Evolutionary conservation across 345 rosid species (phyloP).

Genomic region (Dimocarpus longan): DNA sequence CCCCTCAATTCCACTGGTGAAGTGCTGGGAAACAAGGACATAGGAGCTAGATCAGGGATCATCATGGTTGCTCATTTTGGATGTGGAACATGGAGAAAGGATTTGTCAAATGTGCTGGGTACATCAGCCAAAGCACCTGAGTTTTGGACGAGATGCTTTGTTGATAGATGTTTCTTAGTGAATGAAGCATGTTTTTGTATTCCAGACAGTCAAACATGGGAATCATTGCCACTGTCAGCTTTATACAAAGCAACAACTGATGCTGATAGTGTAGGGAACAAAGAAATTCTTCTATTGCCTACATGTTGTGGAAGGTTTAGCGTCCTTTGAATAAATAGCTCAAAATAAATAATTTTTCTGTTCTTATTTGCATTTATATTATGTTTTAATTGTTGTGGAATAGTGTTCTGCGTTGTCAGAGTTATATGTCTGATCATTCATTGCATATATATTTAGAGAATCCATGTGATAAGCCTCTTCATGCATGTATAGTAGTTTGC

Average conservation of each 20-base stretch:
- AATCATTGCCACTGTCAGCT: conserved; percentile 63
- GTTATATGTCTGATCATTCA: not conserved
- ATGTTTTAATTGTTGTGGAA: not conserved
- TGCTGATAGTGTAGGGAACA: conserved; percentile 38
- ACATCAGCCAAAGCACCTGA: conserved; percentile 35
- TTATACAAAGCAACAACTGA: conserved; percentile 46
- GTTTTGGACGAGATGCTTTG: conserved; percentile 72
- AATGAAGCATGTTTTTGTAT: conserved; percentile 69
- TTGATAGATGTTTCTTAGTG: conserved; percentile 51
- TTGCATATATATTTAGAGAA: not conserved
- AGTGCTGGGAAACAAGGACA: conserved; percentile 24
- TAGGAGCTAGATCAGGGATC: conserved; percentile 42
- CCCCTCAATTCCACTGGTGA: conserved; percentile 30
- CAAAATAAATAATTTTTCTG: conserved; percentile 2
- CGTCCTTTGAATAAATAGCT: not conserved
- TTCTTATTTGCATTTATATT: not conserved
- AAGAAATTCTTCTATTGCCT: conserved; percentile 58
- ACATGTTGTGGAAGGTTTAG: conserved; percentile 83
- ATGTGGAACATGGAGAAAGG: conserved; percentile 81
- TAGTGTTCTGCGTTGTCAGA: not conserved
- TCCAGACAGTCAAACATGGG: conserved; percentile 81
- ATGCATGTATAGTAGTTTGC: not conserved
- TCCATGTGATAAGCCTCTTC: not conserved
- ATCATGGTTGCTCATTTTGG: conserved; percentile 76
- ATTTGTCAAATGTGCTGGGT: conserved; percentile 29